Percentiles rank a stretch among this genome's conserved stretches.
These are phyloP conservation scores for Oryza glumipatula DNA, from an alignment of 176 grass and related monocot species.

Conservation along the genomic window DNA sequence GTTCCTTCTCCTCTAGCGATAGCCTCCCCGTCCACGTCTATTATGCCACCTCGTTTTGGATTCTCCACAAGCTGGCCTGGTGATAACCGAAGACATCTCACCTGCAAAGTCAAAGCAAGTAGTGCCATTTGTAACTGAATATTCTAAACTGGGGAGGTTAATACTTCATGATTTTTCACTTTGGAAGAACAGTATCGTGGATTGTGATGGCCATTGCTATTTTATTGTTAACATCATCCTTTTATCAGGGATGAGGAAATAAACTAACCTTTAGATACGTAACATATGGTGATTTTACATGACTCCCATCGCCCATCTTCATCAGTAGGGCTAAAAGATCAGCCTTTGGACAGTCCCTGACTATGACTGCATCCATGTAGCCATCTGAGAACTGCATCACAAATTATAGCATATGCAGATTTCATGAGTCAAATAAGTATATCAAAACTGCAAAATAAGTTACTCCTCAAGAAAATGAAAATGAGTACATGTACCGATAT, in stretches of 20 bases:
- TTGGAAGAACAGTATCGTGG: not conserved
- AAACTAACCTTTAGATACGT: constrained; percentile 68
- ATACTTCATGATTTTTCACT: not conserved
- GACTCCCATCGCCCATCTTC: constrained; percentile 73
- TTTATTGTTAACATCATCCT: not conserved
- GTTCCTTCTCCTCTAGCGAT: constrained; percentile 65
- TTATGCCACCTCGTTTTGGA: constrained; percentile 52
- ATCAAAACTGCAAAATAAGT: not conserved
- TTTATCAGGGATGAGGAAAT: not conserved
- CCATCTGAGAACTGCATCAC: constrained; percentile 85
- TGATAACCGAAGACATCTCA: constrained; percentile 56
- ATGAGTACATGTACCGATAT: not conserved
- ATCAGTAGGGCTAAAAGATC: constrained; percentile 65
- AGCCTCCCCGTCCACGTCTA: constrained; percentile 86
- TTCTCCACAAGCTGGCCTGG: constrained; percentile 56
- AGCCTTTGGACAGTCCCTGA: constrained; percentile 64
- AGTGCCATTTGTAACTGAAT: not conserved
- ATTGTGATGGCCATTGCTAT: not conserved
- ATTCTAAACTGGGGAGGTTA: not conserved
- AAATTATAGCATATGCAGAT: not conserved
- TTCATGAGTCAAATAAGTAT: not conserved
- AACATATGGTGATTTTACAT: constrained; percentile 74
- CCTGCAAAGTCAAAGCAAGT: constrained; percentile 44
- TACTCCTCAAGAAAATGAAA: constrained; percentile 4
- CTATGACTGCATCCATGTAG: constrained; percentile 68